Evolutionary conservation across 2,329 filamentous ascomycete genomes (phyloP), one percentile per base, ranked within the genome.

Genomic region (Paecilomyces dactylethromorphus): DNA sequence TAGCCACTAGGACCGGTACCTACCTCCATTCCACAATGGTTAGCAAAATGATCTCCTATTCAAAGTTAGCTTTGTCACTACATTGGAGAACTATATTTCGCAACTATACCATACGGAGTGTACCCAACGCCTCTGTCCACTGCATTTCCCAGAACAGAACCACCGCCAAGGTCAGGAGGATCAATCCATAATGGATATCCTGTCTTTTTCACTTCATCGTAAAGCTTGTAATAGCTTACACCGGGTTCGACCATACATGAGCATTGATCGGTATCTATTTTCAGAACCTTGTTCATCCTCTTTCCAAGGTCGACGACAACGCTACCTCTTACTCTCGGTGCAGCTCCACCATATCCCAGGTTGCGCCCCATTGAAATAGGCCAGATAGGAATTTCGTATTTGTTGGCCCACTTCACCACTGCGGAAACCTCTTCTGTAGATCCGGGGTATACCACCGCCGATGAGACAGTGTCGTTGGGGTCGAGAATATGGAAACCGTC

Each of bases 111-210:
- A 13, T 52, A 52, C 24, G 79, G 51, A 78, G 74, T 66, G 70
- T 73, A 70, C 66, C 77, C 72, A 33, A 78, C 71, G 4, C 78
- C 78, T 50, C 78, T 71, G 56, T 80, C 78, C n/a, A 80, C 68
- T 3, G 78, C 72, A 63, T 83, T 82, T 1, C 81, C 81, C 22
- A 82, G 65, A 3, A 82, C 74, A 32, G 73, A 76, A 1, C 80
- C 80, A 69, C 80, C 81, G 26, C 79, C 80, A 8, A 83, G 70
- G 24, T 79, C 79, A 1, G 81, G 78, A 15, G 75, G 75, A 60
- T 76, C 78, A 1, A 79, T 76, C 80, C 79, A 81, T 4, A 81
- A 71, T 56, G 72, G 74, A 56, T 78, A 62, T 18, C 64, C 64
- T 56, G 71, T 60, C 56, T 76, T 70, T 21, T 69, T 67, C 60